Percentiles rank a stretch among this genome's conserved stretches.
Conservation (phyloP, 305 asterid species). For the Solanum aculeatissimum region DNA sequence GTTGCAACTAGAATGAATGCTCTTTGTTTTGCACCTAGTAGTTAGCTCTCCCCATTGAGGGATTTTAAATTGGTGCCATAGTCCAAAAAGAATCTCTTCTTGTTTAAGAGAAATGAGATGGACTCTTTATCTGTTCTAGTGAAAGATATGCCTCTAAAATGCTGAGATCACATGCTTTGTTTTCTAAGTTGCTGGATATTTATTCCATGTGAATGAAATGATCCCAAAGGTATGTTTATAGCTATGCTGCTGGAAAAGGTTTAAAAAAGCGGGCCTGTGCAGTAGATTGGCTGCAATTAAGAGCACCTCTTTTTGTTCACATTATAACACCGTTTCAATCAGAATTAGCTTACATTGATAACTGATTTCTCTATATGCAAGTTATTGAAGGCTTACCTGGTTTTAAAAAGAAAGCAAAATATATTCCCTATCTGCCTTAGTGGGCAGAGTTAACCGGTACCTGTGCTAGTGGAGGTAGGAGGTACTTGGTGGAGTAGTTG, state of each 20-base stretch:
- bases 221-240: background rate
- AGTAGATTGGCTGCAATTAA: background rate
- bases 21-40: background rate
- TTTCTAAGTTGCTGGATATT: background rate
- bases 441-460: background rate
- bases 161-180: background rate
- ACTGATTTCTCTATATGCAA: background rate
- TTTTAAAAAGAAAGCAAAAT: background rate
- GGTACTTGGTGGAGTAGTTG: background rate
- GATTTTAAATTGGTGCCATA: background rate
- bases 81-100: background rate
- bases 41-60: background rate
- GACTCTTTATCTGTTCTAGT: background rate
- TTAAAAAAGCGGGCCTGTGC: background rate
- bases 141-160: background rate
- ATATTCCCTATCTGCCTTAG: background rate
- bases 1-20: background rate
- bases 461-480: background rate
- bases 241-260: background rate
- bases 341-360: background rate
- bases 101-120: background rate
- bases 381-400: background rate
- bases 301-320: background rate
- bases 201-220: background rate
- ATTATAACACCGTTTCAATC: background rate